Evolutionary conservation across 176 grass and related monocot genomes (phyloP), one percentile per base, ranked within the genome.

Genomic region (Phoenix dactylifera): DNA sequence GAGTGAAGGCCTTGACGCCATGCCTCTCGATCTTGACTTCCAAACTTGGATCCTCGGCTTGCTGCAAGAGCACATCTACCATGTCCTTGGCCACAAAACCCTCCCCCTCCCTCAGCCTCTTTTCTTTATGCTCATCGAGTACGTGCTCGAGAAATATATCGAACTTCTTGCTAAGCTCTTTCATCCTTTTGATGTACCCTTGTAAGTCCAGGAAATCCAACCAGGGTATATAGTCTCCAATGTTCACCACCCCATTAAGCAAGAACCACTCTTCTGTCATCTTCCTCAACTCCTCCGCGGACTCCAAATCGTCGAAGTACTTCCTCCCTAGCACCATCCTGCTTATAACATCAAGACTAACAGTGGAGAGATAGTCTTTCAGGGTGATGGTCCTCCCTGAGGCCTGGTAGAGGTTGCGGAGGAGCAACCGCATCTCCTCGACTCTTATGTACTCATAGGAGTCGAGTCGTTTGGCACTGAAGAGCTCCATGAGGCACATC

Each of bases 401-500:
- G 4, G 80, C 68, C 16, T 0, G 12, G 81, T 55, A 70, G 18
- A 94, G 74, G 49, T 83, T 62, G 6, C 63, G 50, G 24, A 95
- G 70, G 59, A 95, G 85, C 16, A 19, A 26, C 54, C 26, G 57
- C 24, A 86, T 65, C 83, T 95, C 86, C 64, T 83, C 79, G 0
- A 5, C 66, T 19, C 86, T 75, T 74, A 95, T 87, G 74, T 84
- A 79, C 77, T 86, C 83, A 24, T 79, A 89, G 22, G 90, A 89
- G 44, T 83, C 83, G 6, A 95, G 83, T 0, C 86, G 76, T 64
- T 82, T 86, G 24, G 80, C 77, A 73, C 86, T 86, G 67, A 95
- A 89, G 66, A 95, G 83, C 77, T 95, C 90, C 49, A 84, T 69
- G 63, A 95, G 44, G 77, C 86, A 95, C 74, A 95, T 81, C 77